Base-by-base conservation (phyloP, 148 eudicot genomes). In the Fagopyrum homotropicum region DNA sequence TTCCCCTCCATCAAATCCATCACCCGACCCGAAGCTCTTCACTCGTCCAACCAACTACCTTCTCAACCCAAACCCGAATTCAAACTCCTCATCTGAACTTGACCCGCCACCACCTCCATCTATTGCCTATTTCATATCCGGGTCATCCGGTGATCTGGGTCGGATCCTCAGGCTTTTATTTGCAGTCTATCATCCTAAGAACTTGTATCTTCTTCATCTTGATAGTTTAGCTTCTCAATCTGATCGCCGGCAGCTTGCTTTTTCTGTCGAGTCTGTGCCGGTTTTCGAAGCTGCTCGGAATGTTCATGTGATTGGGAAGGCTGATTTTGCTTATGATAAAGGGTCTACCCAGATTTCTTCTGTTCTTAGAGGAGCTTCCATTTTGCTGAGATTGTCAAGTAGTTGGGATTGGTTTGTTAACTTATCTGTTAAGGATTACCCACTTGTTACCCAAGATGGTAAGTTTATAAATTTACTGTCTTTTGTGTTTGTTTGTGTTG, bases 361-460 rank as follows among this genome's bases (percentile, higher is more conserved):
- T 14, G 75, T 82, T 4, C 83, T 93, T 9, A 83, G 87, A 16
- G 98, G 93, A 2, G 98, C 93, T 59, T 79, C 98, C 1, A 83
- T 91, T 74, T 60, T 93, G 84, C 83, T 93, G 15, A 49, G 87
- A 5, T 47, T 93, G 64, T 78, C 82, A 4, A 2, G 8, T 12
- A 51, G 73, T 29, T 93, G 98, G 98, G 97, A 91, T 83, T 93
- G 97, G 98, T 91, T 93, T 61, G 81, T 93, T 26, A 89, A 86
- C 79, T 86, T 93, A 30, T 86, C 89, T 74, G 89, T 88, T 68
- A 54, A 50, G 55, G 92, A 93, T 83, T 93, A 93, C 60, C 98
- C 98, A 10, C 96, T 93, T 77, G 89, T 93, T 51, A 85, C 89
- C 22, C 98, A 93, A 85, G 98, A 93, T 84, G 98, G 98, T 93